Conservation (phyloP, 768 basidiomycete species). For the Tylopilus vinaceipallidus region DNA sequence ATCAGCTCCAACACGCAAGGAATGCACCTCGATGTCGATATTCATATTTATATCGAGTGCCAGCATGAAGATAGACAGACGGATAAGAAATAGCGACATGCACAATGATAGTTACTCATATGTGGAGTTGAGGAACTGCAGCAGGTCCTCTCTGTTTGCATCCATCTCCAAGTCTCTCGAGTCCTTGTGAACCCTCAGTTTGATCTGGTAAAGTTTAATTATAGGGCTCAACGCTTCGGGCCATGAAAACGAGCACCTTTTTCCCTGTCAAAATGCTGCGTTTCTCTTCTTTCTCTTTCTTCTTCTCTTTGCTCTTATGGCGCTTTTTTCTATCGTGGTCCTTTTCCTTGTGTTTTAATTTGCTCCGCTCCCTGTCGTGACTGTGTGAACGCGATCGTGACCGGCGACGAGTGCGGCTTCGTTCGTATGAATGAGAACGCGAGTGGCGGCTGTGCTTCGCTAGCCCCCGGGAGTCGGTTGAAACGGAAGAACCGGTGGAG, state of each 20-base stretch:
- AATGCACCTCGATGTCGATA: too few species aligned
- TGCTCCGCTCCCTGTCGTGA: constrained; percentile 23
- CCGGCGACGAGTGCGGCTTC: constrained; percentile 8
- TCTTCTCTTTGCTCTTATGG: constrained; percentile 34
- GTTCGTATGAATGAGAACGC: constrained; percentile 20
- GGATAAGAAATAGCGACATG: too few species aligned
- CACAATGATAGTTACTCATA: constrained; percentile 23
- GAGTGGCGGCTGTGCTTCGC: constrained; percentile 20
- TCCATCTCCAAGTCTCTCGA: constrained; percentile 56
- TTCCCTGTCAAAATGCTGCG: constrained; percentile 61
- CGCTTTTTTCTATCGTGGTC: constrained; percentile 38
- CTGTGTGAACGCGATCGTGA: constrained; percentile 32
- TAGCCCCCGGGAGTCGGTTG: constrained; percentile 11
- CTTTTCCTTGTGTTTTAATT: constrained; percentile 25
- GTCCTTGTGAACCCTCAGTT: constrained; percentile 61
- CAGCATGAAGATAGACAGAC: background rate
- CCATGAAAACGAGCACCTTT: constrained; percentile 39
- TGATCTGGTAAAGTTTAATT: constrained; percentile 41
- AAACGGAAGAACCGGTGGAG: constrained; percentile 17
- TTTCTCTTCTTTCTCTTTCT: constrained; percentile 44
- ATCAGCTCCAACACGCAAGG: too few species aligned
- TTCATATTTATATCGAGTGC: too few species aligned
- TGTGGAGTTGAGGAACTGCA: constrained; percentile 57
- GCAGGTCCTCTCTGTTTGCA: constrained; percentile 49
- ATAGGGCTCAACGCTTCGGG: background rate